phyloP scores from a whole-genome alignment of 352 stramenopile species.

The Phytophthora cactorum region DNA sequence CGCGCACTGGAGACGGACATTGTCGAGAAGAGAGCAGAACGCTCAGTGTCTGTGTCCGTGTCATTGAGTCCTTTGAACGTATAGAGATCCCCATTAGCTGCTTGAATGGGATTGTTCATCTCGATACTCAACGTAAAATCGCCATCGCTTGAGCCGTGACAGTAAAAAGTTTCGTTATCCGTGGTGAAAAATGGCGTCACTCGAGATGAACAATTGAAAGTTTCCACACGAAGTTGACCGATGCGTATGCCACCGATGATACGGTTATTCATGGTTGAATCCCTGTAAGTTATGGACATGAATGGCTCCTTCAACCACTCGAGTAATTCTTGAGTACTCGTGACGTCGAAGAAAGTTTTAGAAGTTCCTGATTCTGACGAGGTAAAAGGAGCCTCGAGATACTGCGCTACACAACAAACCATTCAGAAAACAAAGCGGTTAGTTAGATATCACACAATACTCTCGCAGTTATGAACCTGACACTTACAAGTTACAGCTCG shows the following conservation, averaged over 20 bases:
- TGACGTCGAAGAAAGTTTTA: constrained; percentile 19
- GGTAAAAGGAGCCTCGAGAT: constrained; percentile 21
- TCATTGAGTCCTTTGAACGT: constrained; percentile 42
- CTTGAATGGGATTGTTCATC: constrained; percentile 15
- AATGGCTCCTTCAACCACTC: constrained; percentile 29
- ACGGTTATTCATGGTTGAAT: constrained; percentile 30
- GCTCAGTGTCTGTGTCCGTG: constrained; percentile 40
- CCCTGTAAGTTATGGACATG: constrained; percentile 11
- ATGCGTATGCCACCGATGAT: constrained; percentile 56
- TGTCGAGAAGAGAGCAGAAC: constrained; percentile 45
- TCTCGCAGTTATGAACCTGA: not conserved
- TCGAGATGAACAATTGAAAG: constrained; percentile 42
- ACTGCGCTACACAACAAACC: constrained; percentile 17
- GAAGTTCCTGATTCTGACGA: constrained; percentile 9
- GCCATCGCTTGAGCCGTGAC: constrained; percentile 21
- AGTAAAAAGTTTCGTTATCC: constrained; percentile 7
- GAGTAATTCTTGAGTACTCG: constrained; percentile 11
- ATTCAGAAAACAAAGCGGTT: not conserved
- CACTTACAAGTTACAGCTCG: constrained; percentile 39
- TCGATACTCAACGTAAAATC: constrained; percentile 21
- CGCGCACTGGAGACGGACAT: constrained; percentile 32
- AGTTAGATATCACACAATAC: not conserved
- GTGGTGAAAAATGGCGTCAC: constrained; percentile 37
- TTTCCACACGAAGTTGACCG: constrained; percentile 49
- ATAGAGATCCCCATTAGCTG: constrained; percentile 19